phyloP scores from a whole-genome alignment of 2,329 filamentous ascomycete species.

The Zymoseptoria ardabiliae region DNA sequence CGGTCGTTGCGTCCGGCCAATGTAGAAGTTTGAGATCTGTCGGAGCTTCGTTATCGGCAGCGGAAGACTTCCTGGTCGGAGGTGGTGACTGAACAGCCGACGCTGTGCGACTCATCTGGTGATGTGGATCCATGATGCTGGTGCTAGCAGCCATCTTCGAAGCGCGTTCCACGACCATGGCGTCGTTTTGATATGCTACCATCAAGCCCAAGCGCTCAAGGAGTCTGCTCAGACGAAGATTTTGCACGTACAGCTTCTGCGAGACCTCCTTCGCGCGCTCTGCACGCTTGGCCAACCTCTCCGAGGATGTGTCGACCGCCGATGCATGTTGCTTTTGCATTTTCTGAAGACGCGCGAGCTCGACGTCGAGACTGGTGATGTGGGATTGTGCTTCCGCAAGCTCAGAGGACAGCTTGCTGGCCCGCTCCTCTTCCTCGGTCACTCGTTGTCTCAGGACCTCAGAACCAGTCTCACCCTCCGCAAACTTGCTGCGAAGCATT shows the following conservation, averaged over 20 bases:
- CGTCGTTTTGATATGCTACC: constrained; percentile 60
- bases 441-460: constrained; percentile 69
- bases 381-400: constrained; percentile 70
- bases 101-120: constrained; percentile 44
- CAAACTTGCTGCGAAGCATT: constrained; percentile 62
- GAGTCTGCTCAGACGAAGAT: constrained; percentile 73
- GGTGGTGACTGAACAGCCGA: constrained; percentile 50
- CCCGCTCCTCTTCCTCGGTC: constrained; percentile 66
- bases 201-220: constrained; percentile 82
- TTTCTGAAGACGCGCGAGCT: constrained; percentile 61
- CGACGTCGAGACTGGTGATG: constrained; percentile 67
- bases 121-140: constrained; percentile 34
- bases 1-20: constrained; percentile 68
- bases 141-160: constrained; percentile 49
- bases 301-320: constrained; percentile 40
- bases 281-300: constrained; percentile 62
- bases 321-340: constrained; percentile 51
- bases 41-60: constrained; percentile 25
- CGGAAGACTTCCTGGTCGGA: constrained; percentile 48
- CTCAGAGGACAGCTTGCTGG: constrained; percentile 60
- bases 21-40: constrained; percentile 65
- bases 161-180: constrained; percentile 67
- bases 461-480: constrained; percentile 76
- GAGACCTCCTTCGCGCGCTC: constrained; percentile 74
- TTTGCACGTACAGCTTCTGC: constrained; percentile 72